Percentiles rank a stretch among this genome's conserved stretches.
These are phyloP conservation scores for Pestalotiopsis fici DNA, from an alignment of 2,329 filamentous ascomycete genomes.

Conservation along the genomic window DNA sequence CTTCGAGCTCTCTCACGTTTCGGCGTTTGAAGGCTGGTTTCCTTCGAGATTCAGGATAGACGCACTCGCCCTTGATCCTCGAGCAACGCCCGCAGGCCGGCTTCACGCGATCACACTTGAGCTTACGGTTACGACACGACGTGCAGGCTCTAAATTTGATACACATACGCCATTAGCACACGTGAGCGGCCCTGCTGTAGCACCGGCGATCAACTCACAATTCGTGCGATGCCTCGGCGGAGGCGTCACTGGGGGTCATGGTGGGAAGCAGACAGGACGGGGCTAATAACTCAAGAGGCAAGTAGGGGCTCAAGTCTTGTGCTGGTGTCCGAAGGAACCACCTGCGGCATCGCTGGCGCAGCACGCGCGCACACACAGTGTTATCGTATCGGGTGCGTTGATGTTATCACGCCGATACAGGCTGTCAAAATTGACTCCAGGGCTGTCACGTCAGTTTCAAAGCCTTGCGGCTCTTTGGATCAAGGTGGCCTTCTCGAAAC, in stretches of 20 bases:
- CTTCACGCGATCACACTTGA: conserved; percentile 81
- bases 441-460: background rate
- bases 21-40: conserved; percentile 86
- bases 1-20: conserved; percentile 89
- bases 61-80: conserved; percentile 73
- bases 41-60: conserved; percentile 85
- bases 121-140: conserved; percentile 79
- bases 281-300: background rate
- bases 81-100: conserved; percentile 81
- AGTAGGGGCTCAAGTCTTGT: background rate
- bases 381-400: background rate
- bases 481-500: background rate
- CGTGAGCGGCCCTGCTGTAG: background rate
- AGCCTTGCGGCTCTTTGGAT: conserved; percentile 1
- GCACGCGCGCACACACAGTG: background rate
- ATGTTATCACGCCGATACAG: background rate
- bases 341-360: background rate
- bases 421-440: background rate
- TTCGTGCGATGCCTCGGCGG: background rate
- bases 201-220: background rate
- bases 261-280: background rate
- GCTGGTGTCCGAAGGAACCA: background rate
- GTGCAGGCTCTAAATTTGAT: conserved; percentile 62
- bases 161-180: conserved; percentile 26
- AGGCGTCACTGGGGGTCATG: background rate